phyloP scores from a whole-genome alignment of 169 alveolate species.

The Plasmodium adleri region DNA sequence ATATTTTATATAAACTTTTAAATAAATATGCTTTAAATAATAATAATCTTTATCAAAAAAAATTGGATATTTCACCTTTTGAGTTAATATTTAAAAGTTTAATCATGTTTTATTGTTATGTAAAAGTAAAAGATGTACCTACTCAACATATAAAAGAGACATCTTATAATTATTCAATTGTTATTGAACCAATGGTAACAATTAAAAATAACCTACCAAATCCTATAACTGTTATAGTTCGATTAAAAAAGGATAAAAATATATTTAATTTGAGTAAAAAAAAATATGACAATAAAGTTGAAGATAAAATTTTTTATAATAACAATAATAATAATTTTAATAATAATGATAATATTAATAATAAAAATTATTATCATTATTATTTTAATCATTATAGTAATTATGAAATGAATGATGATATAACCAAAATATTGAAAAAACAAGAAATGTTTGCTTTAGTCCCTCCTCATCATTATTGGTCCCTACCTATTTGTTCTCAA shows the following conservation, averaged over 20 bases:
- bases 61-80: slow-evolving; percentile 81
- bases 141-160: slow-evolving; percentile 80
- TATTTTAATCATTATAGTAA: background rate
- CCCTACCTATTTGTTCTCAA: slow-evolving; percentile 65
- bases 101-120: slow-evolving; percentile 79
- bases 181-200: slow-evolving; percentile 82
- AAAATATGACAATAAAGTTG: slow-evolving; percentile 17
- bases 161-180: slow-evolving; percentile 79
- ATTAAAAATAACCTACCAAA: slow-evolving; percentile 80
- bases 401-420: slow-evolving; percentile 69
- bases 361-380: too few relatives aligned
- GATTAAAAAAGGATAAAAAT: slow-evolving; percentile 72
- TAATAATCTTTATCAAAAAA: slow-evolving; percentile 71
- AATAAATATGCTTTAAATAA: slow-evolving; percentile 58
- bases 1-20: slow-evolving; percentile 52
- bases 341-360: too few relatives aligned
- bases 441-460: slow-evolving; percentile 75
- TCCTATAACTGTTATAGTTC: slow-evolving; percentile 80
- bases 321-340: background rate
- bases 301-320: slow-evolving; percentile 19
- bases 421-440: slow-evolving; percentile 75
- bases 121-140: slow-evolving; percentile 81
- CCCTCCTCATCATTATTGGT: slow-evolving; percentile 81
- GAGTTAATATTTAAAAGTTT: slow-evolving; percentile 76
- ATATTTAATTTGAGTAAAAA: slow-evolving; percentile 32